Conservation (phyloP, 768 basidiomycete genomes). For the Auriculariales sp. region DNA sequence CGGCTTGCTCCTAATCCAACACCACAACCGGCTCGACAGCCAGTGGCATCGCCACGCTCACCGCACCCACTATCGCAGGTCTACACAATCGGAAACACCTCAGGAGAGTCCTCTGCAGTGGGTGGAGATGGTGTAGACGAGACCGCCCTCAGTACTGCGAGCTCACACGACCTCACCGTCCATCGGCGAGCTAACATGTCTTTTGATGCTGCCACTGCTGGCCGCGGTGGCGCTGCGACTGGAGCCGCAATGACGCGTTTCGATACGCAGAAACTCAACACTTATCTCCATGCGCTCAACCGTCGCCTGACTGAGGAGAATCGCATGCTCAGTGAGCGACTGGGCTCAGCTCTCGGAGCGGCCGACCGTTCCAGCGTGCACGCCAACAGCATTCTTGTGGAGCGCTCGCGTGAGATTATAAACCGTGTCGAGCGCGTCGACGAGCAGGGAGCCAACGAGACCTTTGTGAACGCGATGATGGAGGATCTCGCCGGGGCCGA, state of each 20-base stretch:
- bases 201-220: constrained; percentile 59
- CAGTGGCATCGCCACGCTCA: constrained; percentile 49
- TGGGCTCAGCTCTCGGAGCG: constrained; percentile 13
- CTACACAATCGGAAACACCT: constrained; percentile 31
- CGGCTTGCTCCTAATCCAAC: constrained; percentile 51
- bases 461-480: constrained; percentile 18
- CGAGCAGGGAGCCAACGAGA: constrained; percentile 19
- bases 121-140: too few relatives aligned
- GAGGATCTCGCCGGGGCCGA: constrained; percentile 19
- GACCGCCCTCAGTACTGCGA: constrained; percentile 49
- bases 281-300: constrained; percentile 77
- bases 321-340: constrained; percentile 39
- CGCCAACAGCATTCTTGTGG: not conserved
- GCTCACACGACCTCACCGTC: constrained; percentile 77
- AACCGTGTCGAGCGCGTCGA: not conserved
- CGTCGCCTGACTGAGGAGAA: constrained; percentile 77
- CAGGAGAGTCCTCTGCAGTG: constrained; percentile 49
- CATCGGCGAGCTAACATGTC: constrained; percentile 70
- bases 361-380: not conserved
- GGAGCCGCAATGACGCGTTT: constrained; percentile 62
- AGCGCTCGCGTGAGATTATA: not conserved
- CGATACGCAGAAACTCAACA: constrained; percentile 74
- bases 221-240: constrained; percentile 35
- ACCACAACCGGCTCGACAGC: constrained; percentile 35
- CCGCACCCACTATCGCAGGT: constrained; percentile 55